Conservation (phyloP, 805 yeast genomes). For the Barnettozyma siamensis region DNA sequence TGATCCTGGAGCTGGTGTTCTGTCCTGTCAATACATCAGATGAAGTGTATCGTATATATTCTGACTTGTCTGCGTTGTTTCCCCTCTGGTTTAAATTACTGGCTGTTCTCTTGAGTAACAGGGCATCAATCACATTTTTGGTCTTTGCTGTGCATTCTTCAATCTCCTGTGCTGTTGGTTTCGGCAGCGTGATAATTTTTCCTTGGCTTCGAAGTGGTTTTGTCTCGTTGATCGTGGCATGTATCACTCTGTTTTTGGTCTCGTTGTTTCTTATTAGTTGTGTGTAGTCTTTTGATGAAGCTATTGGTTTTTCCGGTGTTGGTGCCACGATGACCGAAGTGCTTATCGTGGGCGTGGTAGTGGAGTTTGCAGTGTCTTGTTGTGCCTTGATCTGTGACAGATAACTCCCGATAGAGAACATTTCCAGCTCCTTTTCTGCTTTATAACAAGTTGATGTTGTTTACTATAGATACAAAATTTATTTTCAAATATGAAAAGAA, state of each 20-base stretch:
- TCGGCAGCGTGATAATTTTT: constrained; percentile 34
- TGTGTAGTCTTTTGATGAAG: constrained; percentile 16
- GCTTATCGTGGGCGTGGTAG: neutral
- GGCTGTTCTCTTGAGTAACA: constrained; percentile 35
- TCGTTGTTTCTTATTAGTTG: constrained; percentile 17
- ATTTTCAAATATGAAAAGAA: too few relatives aligned
- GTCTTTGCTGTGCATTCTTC: constrained; percentile 49
- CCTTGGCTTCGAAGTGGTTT: constrained; percentile 52
- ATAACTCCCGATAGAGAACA: constrained; percentile 21
- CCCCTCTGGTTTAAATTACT: constrained; percentile 17
- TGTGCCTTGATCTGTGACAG: constrained; percentile 9
- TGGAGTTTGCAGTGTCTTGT: neutral
- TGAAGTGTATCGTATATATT: constrained; percentile 41
- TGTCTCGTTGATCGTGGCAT: constrained; percentile 48
- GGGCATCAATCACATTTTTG: constrained; percentile 43
- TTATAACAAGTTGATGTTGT: too few relatives aligned
- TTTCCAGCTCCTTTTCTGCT: too few relatives aligned
- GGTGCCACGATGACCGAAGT: constrained; percentile 11
- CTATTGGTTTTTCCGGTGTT: neutral
- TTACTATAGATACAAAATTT: too few relatives aligned
- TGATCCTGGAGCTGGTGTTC: constrained; percentile 35
- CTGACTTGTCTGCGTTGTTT: constrained; percentile 30
- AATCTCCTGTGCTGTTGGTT: constrained; percentile 43
- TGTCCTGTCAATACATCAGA: constrained; percentile 30
- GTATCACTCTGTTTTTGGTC: constrained; percentile 23